A percentile compares a stretch with the other conserved stretches of the same genome.
These are phyloP conservation scores for Cicer cuneatum DNA, from an alignment of 306 rosid genomes.

Conservation along the genomic window DNA sequence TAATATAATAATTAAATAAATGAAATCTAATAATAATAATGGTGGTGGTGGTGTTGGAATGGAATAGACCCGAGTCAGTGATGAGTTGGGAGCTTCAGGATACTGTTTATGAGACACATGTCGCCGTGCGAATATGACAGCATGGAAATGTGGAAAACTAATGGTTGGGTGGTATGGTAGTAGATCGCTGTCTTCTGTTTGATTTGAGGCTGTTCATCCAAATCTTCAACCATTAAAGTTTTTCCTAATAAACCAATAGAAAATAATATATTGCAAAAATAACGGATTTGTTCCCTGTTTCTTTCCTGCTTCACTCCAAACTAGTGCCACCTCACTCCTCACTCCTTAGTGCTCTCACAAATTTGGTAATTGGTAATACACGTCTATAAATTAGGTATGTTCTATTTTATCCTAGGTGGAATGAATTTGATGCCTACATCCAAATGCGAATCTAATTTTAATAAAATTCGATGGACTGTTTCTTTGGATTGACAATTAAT, in stretches of 20 bases:
- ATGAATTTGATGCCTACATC: not conserved
- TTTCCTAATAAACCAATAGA: conserved; percentile 3
- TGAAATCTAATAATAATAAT: not conserved
- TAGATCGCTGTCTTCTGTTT: conserved; percentile 33
- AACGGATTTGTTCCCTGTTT: not conserved
- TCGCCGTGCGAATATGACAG: conserved; percentile 7
- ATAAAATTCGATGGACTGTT: not conserved
- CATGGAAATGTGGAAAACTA: conserved; percentile 19
- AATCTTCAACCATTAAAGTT: conserved; percentile 19
- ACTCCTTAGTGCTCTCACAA: not conserved
- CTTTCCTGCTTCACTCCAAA: conserved; percentile 9
- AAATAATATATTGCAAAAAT: not conserved
- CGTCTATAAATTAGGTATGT: conserved; percentile 33
- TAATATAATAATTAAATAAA: too few species aligned
- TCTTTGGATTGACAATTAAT: not conserved
- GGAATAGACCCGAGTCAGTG: conserved; percentile 39
- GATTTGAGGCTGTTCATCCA: conserved; percentile 26
- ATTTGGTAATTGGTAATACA: not conserved
- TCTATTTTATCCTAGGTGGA: not conserved
- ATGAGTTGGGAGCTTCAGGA: not conserved
- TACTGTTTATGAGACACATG: conserved; percentile 37
- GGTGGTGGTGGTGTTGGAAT: not conserved
- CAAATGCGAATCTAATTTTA: not conserved
- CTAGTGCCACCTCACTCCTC: conserved; percentile 24
- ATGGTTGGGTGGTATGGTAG: conserved; percentile 29